Evolutionary conservation across 192 early-diverging fungal species (phyloP).

Genomic region (Coemansia reversa): DNA sequence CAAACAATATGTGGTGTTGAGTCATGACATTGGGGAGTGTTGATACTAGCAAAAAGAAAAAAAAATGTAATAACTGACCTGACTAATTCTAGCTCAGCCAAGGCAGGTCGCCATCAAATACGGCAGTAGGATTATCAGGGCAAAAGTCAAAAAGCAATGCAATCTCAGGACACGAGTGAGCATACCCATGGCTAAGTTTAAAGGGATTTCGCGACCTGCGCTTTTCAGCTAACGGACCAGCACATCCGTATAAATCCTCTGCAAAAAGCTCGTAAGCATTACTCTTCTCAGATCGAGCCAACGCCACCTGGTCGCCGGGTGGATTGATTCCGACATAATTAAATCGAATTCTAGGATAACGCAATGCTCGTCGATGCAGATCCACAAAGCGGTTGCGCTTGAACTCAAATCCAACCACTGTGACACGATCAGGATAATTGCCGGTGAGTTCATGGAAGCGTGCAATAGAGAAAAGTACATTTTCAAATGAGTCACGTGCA

Average conservation of each 20-base stretch:
- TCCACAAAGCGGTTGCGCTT: slow-evolving; percentile 47
- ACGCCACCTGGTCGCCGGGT: slow-evolving; percentile 19
- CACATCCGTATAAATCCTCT: slow-evolving; percentile 44
- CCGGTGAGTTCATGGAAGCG: slow-evolving; percentile 56
- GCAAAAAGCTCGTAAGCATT: slow-evolving; percentile 46
- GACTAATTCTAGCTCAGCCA: slow-evolving; percentile 33
- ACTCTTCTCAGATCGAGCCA: slow-evolving; percentile 20
- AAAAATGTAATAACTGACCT: too few relatives aligned
- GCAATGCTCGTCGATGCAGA: slow-evolving; percentile 47
- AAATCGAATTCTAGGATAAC: slow-evolving; percentile 50
- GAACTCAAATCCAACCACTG: slow-evolving; percentile 49
- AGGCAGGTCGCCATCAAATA: slow-evolving; percentile 43
- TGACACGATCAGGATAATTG: slow-evolving; percentile 47
- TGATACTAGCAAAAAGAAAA: too few relatives aligned
- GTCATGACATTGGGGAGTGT: too few relatives aligned
- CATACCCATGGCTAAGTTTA: slow-evolving; percentile 34
- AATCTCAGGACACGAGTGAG: slow-evolving; percentile 48
- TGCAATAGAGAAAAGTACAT: slow-evolving; percentile 55
- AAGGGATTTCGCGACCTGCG: slow-evolving; percentile 38
- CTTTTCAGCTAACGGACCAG: slow-evolving; percentile 37
- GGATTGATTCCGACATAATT: slow-evolving; percentile 53
- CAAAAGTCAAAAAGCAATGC: slow-evolving; percentile 40
- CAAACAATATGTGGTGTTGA: too few relatives aligned
- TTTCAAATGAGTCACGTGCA: slow-evolving; percentile 58
- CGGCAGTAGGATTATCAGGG: slow-evolving; percentile 28